A percentile compares a stretch with the other conserved stretches of the same genome.
Conservation (phyloP, 306 rosid species). For the Lathyrus sativus region DNA sequence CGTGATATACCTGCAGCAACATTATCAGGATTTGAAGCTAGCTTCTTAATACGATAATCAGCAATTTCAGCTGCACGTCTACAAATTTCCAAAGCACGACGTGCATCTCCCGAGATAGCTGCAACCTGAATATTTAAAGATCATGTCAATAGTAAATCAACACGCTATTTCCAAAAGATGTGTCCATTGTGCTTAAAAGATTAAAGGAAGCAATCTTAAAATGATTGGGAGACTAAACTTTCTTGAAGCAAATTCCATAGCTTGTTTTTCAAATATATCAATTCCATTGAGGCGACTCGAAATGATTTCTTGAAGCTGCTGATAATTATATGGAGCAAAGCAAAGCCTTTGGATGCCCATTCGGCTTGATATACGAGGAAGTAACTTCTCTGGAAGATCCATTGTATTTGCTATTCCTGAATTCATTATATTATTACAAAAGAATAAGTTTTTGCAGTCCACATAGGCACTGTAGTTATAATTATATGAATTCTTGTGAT, state of each 20-base stretch:
- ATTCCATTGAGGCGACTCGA: conserved; percentile 81
- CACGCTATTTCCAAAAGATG: conserved; percentile 24
- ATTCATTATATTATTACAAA: conserved; percentile 32
- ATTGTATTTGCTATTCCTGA: conserved; percentile 97
- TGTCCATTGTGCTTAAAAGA: conserved; percentile 4
- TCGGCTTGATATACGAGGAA: conserved; percentile 98
- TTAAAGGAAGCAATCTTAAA: conserved; percentile 30
- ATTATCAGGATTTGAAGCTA: conserved; percentile 43
- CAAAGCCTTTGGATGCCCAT: conserved; percentile 97
- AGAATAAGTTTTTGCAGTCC: conserved; percentile 31
- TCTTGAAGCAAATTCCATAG: conserved; percentile 86
- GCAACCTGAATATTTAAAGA: conserved; percentile 67
- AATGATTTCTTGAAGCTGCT: conserved; percentile 95
- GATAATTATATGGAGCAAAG: conserved; percentile 90
- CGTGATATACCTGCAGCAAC: conserved; percentile 59
- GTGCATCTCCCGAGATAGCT: conserved; percentile 97
- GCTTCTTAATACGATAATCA: conserved; percentile 66
- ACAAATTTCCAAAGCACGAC: conserved; percentile 93
- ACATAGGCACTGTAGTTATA: conserved; percentile 30
- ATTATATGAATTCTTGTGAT: conserved; percentile 25
- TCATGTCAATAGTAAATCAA: conserved; percentile 31
- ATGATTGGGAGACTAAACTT: conserved; percentile 53
- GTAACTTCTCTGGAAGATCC: conserved; percentile 98
- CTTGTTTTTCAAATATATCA: conserved; percentile 85
- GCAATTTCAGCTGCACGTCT: conserved; percentile 93